Conservation (phyloP, 2,329 filamentous ascomycete species). For the Gnomoniopsis sp. region DNA sequence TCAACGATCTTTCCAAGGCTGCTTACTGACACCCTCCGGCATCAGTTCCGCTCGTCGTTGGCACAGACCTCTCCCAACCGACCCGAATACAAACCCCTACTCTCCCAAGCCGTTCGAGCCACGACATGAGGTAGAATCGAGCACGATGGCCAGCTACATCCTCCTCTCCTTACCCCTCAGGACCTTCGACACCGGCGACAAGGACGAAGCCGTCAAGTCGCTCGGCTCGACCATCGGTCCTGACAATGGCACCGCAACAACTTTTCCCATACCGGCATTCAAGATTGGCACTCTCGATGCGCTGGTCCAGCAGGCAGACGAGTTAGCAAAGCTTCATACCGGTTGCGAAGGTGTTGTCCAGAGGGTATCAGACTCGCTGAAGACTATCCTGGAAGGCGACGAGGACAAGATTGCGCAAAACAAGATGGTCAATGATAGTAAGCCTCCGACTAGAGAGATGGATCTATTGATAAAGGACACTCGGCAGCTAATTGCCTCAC, state of each 20-base stretch:
- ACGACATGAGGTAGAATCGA: constrained; percentile 20
- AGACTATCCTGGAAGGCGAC: constrained; percentile 77
- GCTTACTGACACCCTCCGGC: constrained; percentile 3
- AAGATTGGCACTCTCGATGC: constrained; percentile 97
- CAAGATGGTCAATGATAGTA: constrained; percentile 93
- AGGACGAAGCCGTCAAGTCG: constrained; percentile 75
- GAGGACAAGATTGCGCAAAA: constrained; percentile 79
- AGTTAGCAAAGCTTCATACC: constrained; percentile 81
- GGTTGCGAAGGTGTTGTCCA: constrained; percentile 77
- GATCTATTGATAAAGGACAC: neutral
- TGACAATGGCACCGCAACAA: constrained; percentile 72
- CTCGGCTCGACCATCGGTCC: constrained; percentile 68
- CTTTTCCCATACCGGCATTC: constrained; percentile 86
- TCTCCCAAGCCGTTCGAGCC: neutral
- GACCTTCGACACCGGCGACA: constrained; percentile 76
- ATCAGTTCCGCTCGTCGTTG: neutral
- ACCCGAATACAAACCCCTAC: neutral
- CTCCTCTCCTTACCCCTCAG: constrained; percentile 87
- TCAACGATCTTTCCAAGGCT: neutral
- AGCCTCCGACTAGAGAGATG: constrained; percentile 27
- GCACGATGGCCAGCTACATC: constrained; percentile 65
- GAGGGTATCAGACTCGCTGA: constrained; percentile 85
- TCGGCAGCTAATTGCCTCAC: constrained; percentile 20
- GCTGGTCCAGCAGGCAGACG: constrained; percentile 93
- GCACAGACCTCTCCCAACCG: neutral